Conservation (phyloP, 371 early-diverging fungal genomes). For the Dichotomocladium elegans region DNA sequence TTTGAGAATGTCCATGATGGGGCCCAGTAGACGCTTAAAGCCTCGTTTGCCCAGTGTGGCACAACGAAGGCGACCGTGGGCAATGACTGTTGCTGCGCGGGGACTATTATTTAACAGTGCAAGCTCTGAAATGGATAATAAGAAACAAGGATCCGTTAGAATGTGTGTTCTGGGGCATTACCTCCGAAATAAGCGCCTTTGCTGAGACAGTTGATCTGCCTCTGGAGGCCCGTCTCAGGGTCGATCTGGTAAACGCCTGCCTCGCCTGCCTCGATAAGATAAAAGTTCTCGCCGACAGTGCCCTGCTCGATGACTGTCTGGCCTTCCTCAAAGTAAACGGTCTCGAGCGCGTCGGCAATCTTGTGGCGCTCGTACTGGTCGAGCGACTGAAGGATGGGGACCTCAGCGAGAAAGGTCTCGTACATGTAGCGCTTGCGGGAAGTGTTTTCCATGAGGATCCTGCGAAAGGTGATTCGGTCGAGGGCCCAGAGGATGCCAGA, state of each 20-base stretch:
- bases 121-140: constrained; percentile 54
- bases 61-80: constrained; percentile 86
- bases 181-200: constrained; percentile 92
- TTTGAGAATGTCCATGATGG: constrained; percentile 88
- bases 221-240: constrained; percentile 37
- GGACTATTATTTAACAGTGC: constrained; percentile 89
- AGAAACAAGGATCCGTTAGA: neutral
- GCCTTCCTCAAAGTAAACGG: constrained; percentile 59
- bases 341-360: constrained; percentile 79
- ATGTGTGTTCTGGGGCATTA: constrained; percentile 24
- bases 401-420: constrained; percentile 71
- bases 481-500: constrained; percentile 78
- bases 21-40: constrained; percentile 90
- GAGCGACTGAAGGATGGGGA: constrained; percentile 62
- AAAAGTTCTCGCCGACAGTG: constrained; percentile 59
- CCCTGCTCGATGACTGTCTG: constrained; percentile 71
- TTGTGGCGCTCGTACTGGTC: constrained; percentile 73
- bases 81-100: constrained; percentile 86
- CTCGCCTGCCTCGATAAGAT: constrained; percentile 86
- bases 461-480: constrained; percentile 77
- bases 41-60: constrained; percentile 89
- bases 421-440: constrained; percentile 74
- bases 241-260: constrained; percentile 65
- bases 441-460: constrained; percentile 75
- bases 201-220: constrained; percentile 68